Percentiles rank a stretch among this genome's conserved stretches.
phyloP scores from a whole-genome alignment of 2,329 filamentous ascomycete species.

The Alternaria brassicicola region DNA sequence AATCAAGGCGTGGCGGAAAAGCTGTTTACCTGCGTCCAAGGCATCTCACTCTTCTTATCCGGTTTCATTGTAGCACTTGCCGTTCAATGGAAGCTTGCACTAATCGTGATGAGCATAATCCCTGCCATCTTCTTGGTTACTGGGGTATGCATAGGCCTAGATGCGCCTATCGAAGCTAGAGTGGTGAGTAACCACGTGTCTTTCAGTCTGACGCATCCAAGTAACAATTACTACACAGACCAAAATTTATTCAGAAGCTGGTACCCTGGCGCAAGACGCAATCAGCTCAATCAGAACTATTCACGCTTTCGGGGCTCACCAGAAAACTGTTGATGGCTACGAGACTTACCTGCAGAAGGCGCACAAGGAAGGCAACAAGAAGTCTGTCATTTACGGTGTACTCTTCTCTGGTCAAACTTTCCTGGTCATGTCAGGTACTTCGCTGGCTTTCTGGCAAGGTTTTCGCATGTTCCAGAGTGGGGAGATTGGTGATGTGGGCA shows the following conservation, averaged over 20 bases:
- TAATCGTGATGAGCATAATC: conserved; percentile 66
- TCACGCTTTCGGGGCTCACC: conserved; percentile 65
- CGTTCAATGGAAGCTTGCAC: conserved; percentile 88
- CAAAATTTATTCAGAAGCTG: conserved; percentile 14
- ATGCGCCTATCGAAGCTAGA: conserved; percentile 23
- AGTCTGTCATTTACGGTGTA: conserved; percentile 60
- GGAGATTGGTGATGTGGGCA: conserved; percentile 59
- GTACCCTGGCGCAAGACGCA: neutral
- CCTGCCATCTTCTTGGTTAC: conserved; percentile 43
- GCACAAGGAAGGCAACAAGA: conserved; percentile 60
- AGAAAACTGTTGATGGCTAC: conserved; percentile 64
- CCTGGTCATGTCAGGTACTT: conserved; percentile 68
- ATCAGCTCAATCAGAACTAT: conserved; percentile 45
- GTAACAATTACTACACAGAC: neutral
- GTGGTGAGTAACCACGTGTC: conserved; percentile 6
- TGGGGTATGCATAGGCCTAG: conserved; percentile 14
- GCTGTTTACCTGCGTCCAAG: conserved; percentile 52
- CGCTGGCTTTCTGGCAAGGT: conserved; percentile 70
- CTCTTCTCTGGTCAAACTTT: conserved; percentile 69
- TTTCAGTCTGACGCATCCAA: neutral
- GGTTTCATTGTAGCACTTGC: conserved; percentile 93
- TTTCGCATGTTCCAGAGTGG: conserved; percentile 35
- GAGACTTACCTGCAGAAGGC: conserved; percentile 57
- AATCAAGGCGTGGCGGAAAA: conserved; percentile 33
- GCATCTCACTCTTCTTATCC: conserved; percentile 64